These are phyloP conservation scores for Tripterygium wilfordii DNA, from an alignment of 177 flowering plant genomes.

Conservation along the genomic window DNA sequence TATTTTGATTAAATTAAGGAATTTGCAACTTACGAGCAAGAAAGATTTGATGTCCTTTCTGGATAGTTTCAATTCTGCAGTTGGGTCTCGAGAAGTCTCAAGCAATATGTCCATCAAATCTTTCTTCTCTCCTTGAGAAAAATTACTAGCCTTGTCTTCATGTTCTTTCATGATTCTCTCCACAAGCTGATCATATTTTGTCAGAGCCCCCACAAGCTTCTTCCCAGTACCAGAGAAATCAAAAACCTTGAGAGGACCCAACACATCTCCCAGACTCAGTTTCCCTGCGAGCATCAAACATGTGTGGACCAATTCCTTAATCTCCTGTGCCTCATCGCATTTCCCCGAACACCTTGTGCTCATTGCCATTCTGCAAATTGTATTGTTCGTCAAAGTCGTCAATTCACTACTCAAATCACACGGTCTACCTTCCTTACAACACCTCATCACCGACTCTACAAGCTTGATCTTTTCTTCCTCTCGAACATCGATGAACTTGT, in stretches of 20 bases:
- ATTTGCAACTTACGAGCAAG: slow-evolving; percentile 15
- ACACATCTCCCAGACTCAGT: slow-evolving; percentile 25
- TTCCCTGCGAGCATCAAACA: slow-evolving; percentile 23
- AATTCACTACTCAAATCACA: slow-evolving; percentile 20
- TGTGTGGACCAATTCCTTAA: slow-evolving; percentile 14
- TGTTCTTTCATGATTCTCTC: slow-evolving; percentile 30
- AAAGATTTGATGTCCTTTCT: slow-evolving; percentile 32
- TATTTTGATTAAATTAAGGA: background rate
- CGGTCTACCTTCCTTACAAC: slow-evolving; percentile 10
- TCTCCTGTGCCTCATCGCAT: slow-evolving; percentile 15
- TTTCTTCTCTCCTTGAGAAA: slow-evolving; percentile 5
- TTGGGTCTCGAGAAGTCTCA: slow-evolving; percentile 21
- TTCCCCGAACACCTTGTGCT: slow-evolving; percentile 22
- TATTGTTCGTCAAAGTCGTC: slow-evolving; percentile 20
- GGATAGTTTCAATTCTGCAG: slow-evolving; percentile 27
- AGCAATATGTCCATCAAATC: slow-evolving; percentile 33
- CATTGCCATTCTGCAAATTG: slow-evolving; percentile 32
- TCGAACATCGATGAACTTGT: slow-evolving; percentile 11
- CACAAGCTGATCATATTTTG: slow-evolving; percentile 21
- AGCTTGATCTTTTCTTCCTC: slow-evolving; percentile 23
- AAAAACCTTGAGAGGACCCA: slow-evolving; percentile 26
- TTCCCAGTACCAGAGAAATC: slow-evolving; percentile 28
- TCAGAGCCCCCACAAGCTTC: slow-evolving; percentile 14
- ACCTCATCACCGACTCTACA: slow-evolving; percentile 11
- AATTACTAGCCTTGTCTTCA: slow-evolving; percentile 15